Base-by-base conservation (phyloP, 805 yeast genomes). In the Wickerhamiella shivajii region DNA sequence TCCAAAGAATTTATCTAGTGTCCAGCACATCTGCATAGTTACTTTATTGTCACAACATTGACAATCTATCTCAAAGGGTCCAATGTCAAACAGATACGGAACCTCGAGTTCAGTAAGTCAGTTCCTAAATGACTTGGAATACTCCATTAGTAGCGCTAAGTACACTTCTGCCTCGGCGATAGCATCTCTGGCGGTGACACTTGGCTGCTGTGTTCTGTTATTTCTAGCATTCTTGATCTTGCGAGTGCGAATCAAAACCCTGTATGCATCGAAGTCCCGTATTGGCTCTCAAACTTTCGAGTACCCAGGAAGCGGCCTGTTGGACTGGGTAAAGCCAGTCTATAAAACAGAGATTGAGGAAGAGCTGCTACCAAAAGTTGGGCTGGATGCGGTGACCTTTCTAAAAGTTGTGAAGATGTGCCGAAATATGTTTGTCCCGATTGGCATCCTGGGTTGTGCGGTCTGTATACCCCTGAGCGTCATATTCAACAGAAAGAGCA, bases 391-490 rank as follows among this genome's bases (percentile, higher is more conserved):
- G 9, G 52, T 49, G 3, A 40, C 55, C 1, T 53, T 44, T 31
- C 33, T 59, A 17, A 43, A 50, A 15, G 52, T 53, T 25, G 36
- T 47, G 16, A 40, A 37, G 10, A 55, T 57, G 60, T 39, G 48
- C 22, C 44, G 57, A 12, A 43, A 47, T 33, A 37, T 55, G 6
- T 55, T 59, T 32, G 21, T 44, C 9, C 18, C 46, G 3, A 39
- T 58, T 21, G 45, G 62, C 2, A 17, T 56, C 10, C 16, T 57
- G 5, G 51, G 53, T 3, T 49, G 57, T 29, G 41, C 48, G 2
- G 44, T 53, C 2, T 56, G 53, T 6, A 51, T 57, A 3, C 63
- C 63, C 8, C 41, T 59, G 35, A 57, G 57, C 31, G 52, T 57
- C 24, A 39, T 40, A 11, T 55, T 40, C 43, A 56, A 59, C 27